Base-by-base conservation (phyloP, 352 stramenopile species). In the Phytophthora vignae region DNA sequence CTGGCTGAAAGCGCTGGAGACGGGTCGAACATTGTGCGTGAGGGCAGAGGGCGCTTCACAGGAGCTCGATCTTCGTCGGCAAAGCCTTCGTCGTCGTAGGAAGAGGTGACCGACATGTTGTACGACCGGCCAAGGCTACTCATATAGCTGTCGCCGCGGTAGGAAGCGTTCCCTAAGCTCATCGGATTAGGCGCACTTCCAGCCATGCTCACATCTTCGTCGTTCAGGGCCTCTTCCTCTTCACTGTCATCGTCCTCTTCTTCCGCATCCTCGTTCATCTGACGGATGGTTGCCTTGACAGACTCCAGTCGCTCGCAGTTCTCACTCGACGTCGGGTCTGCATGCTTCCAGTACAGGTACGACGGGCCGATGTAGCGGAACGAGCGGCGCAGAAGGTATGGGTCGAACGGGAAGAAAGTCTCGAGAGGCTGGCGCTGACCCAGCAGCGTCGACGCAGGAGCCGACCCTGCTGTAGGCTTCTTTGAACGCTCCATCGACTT, bases 401-500 rank as follows among this genome's bases (percentile, higher is more conserved):
- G 97, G 79, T 99, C 97, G 67, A 99, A 99, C 25, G 97, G 97
- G 64, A 99, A 99, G 69, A 99, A 99, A 6, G 87, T 94, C 62
- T 94, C 85, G 7, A 93, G 73, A 19, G 84, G 83, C 42, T 91
- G 83, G 11, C 86, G 84, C 36, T 88, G 76, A 9, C 81, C 83
- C 14, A 93, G 74, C 15, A 88, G 48, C 4, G 74, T 79, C 12
- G 69, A 69, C 25, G 76, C 65, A 17, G 76, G 55, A 7, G 69
- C 71, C 33, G 65, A 73, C 22, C 79, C 66, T 17, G 71, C 56
- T 2, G 80, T 84, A 3, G 87, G 84, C 40, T 83, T 79, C 19
- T 78, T 83, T 2, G 83, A 90, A 19, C 81, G 79, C 67, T 94
- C 87, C 87, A 94, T 92, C 4, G 80, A 85, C 75, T 91, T 92